Conservation (phyloP, 495 filamentous ascomycete genomes). For the Tetracladium setigerum region DNA sequence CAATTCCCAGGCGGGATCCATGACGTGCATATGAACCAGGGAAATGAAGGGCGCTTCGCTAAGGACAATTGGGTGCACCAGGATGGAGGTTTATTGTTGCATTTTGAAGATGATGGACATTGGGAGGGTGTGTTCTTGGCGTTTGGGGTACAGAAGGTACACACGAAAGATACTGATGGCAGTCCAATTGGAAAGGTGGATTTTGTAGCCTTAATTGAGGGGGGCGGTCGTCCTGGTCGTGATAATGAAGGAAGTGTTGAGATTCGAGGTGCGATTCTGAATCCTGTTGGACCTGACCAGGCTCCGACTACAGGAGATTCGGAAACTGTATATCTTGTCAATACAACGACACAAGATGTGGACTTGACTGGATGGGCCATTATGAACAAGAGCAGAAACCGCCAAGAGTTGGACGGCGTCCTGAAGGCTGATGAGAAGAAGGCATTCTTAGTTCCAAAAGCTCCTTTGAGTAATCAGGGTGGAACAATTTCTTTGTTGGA, state of each 20-base stretch:
- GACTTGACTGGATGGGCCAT: constrained; percentile 17
- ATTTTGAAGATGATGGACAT: constrained; percentile 20
- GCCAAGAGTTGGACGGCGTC: constrained; percentile 1
- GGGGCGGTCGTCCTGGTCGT: too few species aligned
- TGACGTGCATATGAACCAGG: constrained; percentile 39
- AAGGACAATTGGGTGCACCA: constrained; percentile 29
- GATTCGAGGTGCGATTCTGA: not conserved
- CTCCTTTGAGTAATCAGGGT: constrained; percentile 13
- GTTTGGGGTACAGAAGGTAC: constrained; percentile 27
- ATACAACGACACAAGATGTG: constrained; percentile 1
- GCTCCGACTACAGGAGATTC: constrained; percentile 8
- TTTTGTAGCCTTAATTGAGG: not conserved
- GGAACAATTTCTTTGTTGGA: constrained; percentile 8
- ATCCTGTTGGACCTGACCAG: constrained; percentile 15
- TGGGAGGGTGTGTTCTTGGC: constrained; percentile 31
- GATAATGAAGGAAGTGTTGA: not conserved
- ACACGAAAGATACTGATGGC: constrained; percentile 22
- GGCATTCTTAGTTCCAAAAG: constrained; percentile 11
- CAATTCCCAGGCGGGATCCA: constrained; percentile 26
- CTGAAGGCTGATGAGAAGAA: constrained; percentile 4
- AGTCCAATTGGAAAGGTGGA: constrained; percentile 4
- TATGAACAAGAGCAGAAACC: constrained; percentile 6
- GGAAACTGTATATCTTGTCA: constrained; percentile 13
- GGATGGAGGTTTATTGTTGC: constrained; percentile 30
- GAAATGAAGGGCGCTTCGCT: constrained; percentile 23